Base-by-base conservation (phyloP, 345 rosid species). In the Salix caprea region DNA sequence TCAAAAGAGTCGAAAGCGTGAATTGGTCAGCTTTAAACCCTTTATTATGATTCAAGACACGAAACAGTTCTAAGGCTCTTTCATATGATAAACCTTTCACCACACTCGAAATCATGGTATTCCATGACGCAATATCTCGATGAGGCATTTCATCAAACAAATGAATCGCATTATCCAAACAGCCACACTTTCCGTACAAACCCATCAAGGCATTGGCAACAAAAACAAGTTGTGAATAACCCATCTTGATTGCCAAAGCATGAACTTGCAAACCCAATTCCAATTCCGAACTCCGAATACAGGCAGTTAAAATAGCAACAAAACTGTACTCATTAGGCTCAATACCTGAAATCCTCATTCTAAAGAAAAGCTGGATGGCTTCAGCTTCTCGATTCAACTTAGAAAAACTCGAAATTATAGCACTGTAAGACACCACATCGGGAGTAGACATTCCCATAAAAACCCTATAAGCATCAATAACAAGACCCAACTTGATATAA, bases 171-270 rank as follows among this genome's bases (percentile, higher is more conserved):
- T n/a, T 74, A 61, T 81, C 80, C 65, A 83, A 76, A 76, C 67
- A 67, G 65, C 86, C 84, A 39, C 77, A 78, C 18, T 89, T 91
- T 0, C 82, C 75, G 5, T 92, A 94, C 79, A 94, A 58, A 28
- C 89, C 87, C 93, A 92, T 86, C n/a, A 94, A 72, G 68, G 92
- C 80, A 78, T 91, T 94, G 4, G 82, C 81, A 70, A 92, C 97
- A 69, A 78, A 91, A 37, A 88, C 87, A 54, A 71, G 67, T 39
- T 85, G 88, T 65, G 82, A 69, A 65, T 7, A 73, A 11, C 88
- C 88, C 80, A 73, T 58, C 79, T 88, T 91, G 42, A 85, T 39
- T 14, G 69, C 81, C 85, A 91, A 76, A 21, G 74, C 88, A 77
- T 89, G 92, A 79, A 89, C 75, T 80, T 89, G 91, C 18, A 71